Evolutionary conservation across 495 filamentous ascomycete genomes (phyloP), one percentile per base, ranked within the genome.

Genomic region (Penicillium maclennaniae): DNA sequence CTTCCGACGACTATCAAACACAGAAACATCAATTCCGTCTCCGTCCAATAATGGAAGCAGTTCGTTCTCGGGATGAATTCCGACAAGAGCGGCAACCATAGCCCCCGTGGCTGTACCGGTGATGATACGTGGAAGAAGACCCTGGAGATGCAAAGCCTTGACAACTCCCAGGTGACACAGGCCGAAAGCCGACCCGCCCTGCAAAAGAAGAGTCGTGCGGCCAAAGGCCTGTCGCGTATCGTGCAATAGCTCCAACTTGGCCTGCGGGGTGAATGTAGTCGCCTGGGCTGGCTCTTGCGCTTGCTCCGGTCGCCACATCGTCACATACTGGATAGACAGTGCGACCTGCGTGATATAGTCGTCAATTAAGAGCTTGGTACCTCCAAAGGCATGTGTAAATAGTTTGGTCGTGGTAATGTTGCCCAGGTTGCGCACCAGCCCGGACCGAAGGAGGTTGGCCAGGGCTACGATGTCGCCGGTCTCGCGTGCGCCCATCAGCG

Each of bases 191-290:
- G 91, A 87, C 3, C 92, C 92, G 19, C 92, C 92, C 64, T 96
- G 92, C 4, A 97, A 69, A 12, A 96, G 87, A 42, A 97, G 74
- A 2, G 89, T 91, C 37, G 83, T 91, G 40, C 91, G 77, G 17
- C 92, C 92, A 74, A 95, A 96, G 0, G 89, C 90, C 62, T 93
- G 91, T 12, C 92, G 79, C 10, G 90, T 91, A 73, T 96, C 90
- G 63, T 95, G 90, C 46, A 96, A 72, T 43, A 96, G 77, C 64
- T 96, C 88, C 37, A 96, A 74, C 70, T 96, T 96, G 16, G 81
- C 80, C 70, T 96, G 92, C 20, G 85, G 88, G 17, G 84, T 89
- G 61, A 96, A 83, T 0, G 80, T 76, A 46, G 69, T 76, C 39
- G 77, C 71, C 37, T 77, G 73, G 41, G 68, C 73, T 1, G 82